Conservation (phyloP, 2,329 filamentous ascomycete genomes). For the Pseudocercospora pini-densiflorae region DNA sequence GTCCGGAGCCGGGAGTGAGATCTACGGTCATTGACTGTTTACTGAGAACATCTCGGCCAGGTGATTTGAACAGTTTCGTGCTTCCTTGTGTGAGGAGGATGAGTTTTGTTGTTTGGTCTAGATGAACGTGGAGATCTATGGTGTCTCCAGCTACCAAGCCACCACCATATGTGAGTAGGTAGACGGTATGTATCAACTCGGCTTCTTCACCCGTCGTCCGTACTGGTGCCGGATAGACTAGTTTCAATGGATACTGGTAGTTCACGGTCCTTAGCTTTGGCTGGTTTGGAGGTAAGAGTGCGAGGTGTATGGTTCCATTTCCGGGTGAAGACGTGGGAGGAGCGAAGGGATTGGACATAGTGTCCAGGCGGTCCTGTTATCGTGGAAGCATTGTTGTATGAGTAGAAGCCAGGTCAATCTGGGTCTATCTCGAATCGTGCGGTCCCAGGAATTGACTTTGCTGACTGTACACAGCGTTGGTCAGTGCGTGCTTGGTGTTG, state of each 20-base stretch:
- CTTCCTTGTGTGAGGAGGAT: constrained; percentile 70
- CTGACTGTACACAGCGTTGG: not conserved
- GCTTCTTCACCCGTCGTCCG: constrained; percentile 43
- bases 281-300: constrained; percentile 70
- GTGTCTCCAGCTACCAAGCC: constrained; percentile 87
- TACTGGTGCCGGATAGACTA: constrained; percentile 78
- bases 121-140: constrained; percentile 72
- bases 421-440: not conserved
- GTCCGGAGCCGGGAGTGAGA: constrained; percentile 54
- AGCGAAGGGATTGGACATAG: constrained; percentile 71
- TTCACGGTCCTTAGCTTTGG: constrained; percentile 75
- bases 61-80: constrained; percentile 93
- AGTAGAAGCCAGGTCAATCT: not conserved
- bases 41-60: constrained; percentile 48
- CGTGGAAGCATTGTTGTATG: constrained; percentile 25
- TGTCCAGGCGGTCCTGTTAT: constrained; percentile 26
- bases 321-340: constrained; percentile 75
- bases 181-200: constrained; percentile 73
- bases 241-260: constrained; percentile 94
- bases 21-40: constrained; percentile 50
- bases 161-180: constrained; percentile 91
- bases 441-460: not conserved
- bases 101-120: constrained; percentile 69
- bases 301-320: constrained; percentile 75
- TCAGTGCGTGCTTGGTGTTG: not conserved